Evolutionary conservation across 345 rosid species (phyloP).

Genomic region (Populus simonii): DNA sequence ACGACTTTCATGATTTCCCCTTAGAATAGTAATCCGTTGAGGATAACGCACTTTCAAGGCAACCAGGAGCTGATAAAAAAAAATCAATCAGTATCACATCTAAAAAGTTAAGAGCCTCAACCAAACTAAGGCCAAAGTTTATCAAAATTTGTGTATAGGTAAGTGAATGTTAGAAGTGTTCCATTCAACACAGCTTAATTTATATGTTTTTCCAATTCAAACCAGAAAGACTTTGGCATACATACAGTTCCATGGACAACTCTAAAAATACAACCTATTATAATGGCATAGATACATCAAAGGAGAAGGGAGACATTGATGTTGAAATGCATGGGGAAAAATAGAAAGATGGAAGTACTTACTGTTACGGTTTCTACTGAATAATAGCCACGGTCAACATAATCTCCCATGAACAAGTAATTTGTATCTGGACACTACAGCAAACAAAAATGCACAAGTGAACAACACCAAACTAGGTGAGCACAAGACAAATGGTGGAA

Average conservation of each 20-base stretch:
- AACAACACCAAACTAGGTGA: not conserved
- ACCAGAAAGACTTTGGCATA: not conserved
- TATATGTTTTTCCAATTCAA: not conserved
- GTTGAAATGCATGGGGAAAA: not conserved
- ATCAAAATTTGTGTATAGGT: not conserved
- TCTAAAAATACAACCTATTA: not conserved
- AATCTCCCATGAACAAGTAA: conserved; percentile 96
- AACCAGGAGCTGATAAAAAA: conserved; percentile 59
- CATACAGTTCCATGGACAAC: not conserved
- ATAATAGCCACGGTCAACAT: conserved; percentile 95
- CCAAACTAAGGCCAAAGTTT: not conserved
- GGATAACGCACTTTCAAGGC: conserved; percentile 84
- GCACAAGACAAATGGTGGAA: not conserved
- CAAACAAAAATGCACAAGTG: conserved; percentile 9
- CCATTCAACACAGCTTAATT: not conserved
- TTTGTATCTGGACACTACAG: conserved; percentile 89
- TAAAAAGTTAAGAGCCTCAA: not conserved
- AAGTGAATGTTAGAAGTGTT: not conserved
- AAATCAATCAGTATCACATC: not conserved
- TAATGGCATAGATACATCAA: not conserved
- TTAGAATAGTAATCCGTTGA: conserved; percentile 86
- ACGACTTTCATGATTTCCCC: conserved; percentile 98
- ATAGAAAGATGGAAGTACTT: conserved; percentile 16
- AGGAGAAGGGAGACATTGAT: not conserved
- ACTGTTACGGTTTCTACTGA: conserved; percentile 97